Percentiles rank a stretch among this genome's conserved stretches.
Conservation (phyloP, 371 early-diverging fungal species). For the Syncephalastrum monosporum region DNA sequence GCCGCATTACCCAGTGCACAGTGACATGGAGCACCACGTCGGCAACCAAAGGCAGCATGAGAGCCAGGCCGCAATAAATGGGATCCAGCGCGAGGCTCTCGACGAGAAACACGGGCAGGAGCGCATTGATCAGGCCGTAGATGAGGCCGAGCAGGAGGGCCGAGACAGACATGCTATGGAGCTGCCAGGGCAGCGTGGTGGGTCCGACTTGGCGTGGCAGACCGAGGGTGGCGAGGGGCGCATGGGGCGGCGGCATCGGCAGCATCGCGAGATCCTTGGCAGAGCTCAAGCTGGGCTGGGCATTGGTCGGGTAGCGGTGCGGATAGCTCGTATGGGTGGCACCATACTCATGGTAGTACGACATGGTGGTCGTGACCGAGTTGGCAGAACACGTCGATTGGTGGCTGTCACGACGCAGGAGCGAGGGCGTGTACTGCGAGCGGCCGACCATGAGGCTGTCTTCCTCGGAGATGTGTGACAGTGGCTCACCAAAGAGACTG, state of each 20-base stretch:
- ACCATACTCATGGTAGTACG: background rate
- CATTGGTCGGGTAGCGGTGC: background rate
- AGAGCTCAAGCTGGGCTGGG: background rate
- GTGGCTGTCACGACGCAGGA: slow-evolving; percentile 12
- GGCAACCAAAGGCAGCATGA: slow-evolving; percentile 14
- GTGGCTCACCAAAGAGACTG: slow-evolving; percentile 45
- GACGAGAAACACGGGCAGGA: slow-evolving; percentile 31
- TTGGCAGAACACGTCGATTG: slow-evolving; percentile 5
- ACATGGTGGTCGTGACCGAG: slow-evolving; percentile 11
- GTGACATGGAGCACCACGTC: slow-evolving; percentile 20
- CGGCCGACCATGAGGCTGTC: slow-evolving; percentile 33
- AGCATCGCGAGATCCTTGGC: background rate
- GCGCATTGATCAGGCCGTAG: slow-evolving; percentile 25
- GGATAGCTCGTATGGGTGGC: background rate
- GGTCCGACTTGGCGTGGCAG: slow-evolving; percentile 19
- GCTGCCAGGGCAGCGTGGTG: slow-evolving; percentile 12
- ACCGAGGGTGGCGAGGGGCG: slow-evolving; percentile 22
- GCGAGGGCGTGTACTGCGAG: slow-evolving; percentile 11
- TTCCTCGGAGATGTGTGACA: slow-evolving; percentile 48
- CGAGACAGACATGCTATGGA: slow-evolving; percentile 19
- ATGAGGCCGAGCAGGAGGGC: slow-evolving; percentile 27
- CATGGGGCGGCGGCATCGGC: slow-evolving; percentile 19
- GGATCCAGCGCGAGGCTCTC: slow-evolving; percentile 16
- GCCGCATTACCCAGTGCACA: slow-evolving; percentile 26
- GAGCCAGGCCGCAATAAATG: slow-evolving; percentile 9